Base-by-base conservation (phyloP, 441 rosid genomes). In the Corymbia calophylla region DNA sequence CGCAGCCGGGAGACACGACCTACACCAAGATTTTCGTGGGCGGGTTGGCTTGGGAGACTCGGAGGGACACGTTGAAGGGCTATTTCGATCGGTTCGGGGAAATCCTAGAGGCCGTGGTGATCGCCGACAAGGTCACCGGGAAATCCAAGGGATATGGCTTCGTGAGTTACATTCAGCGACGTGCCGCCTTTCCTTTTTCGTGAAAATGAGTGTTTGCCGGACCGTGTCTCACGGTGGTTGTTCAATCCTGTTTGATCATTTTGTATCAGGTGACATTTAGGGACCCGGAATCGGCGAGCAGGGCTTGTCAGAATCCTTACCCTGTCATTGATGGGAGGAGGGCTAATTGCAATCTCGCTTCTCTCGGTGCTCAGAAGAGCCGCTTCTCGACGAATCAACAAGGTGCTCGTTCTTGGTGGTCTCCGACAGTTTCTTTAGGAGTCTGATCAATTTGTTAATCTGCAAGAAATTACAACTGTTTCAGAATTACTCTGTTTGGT, bases 1-100 rank as follows among this genome's bases (percentile, higher is more conserved):
- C 89, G 29, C 77, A 90, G 88, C 53, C 91, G 35, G 8, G 89
- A 80, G 80, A 87, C 49, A 55, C 91, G 81, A 31, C 89, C 87
- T 39, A 31, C 82, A 73, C 77, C 32, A 60, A 51, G 39, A 87
- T 87, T 29, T 87, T 87, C n/a, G 88, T 87, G 49, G 88, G 88
- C 29, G 68, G 84, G 51, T 3, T 77, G 84, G 84, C 84, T 44
- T 77, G 84, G 84, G 84, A 77, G 48, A 77, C 84, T 16, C 62
- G 88, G 70, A 87, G 88, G 27, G 88, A 87, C 32, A n/a, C 68
- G 51, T 7, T 87, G 88, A 87, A 62, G 60, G 68, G 68, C 51
- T 27, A 56, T 31, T 87, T 87, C 18, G 88, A 87, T 56, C 62
- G 66, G 88, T 87, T 87, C 32, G 88, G 68, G 53, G 88, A 87